Evolutionary conservation across 257 asterid genomes (phyloP).

Genomic region (Oldenlandia corymbosa): DNA sequence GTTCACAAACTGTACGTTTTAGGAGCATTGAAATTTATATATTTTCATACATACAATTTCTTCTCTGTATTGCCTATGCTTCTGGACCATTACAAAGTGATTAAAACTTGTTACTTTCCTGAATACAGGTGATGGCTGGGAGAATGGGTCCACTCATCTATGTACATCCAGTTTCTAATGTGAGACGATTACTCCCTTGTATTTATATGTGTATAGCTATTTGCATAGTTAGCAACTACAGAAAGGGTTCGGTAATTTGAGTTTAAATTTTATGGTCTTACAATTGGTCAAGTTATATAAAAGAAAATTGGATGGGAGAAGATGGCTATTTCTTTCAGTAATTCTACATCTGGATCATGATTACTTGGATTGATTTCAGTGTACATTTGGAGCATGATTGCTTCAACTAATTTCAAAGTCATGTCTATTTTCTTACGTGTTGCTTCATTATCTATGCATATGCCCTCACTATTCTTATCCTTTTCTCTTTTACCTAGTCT

Average conservation of each 20-base stretch:
- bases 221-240: no score
- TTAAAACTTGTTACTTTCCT: slow-evolving; percentile 4
- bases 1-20: slow-evolving; percentile 55
- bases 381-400: not conserved
- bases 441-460: not conserved
- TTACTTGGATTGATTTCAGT: not conserved
- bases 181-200: slow-evolving; percentile 29
- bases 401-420: not conserved
- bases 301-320: not conserved
- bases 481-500: not conserved
- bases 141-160: slow-evolving; percentile 57
- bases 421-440: not conserved
- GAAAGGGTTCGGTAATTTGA: no score
- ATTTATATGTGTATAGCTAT: no score
- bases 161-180: slow-evolving; percentile 64
- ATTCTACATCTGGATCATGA: not conserved
- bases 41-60: not conserved
- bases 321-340: not conserved
- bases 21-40: not conserved
- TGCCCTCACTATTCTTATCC: not conserved
- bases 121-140: slow-evolving; percentile 59
- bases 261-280: not conserved
- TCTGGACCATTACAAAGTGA: not conserved
- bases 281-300: not conserved
- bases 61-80: slow-evolving; percentile 10